These are phyloP conservation scores for Rubroboletus satanas DNA, from an alignment of 768 basidiomycete species.

Conservation along the genomic window DNA sequence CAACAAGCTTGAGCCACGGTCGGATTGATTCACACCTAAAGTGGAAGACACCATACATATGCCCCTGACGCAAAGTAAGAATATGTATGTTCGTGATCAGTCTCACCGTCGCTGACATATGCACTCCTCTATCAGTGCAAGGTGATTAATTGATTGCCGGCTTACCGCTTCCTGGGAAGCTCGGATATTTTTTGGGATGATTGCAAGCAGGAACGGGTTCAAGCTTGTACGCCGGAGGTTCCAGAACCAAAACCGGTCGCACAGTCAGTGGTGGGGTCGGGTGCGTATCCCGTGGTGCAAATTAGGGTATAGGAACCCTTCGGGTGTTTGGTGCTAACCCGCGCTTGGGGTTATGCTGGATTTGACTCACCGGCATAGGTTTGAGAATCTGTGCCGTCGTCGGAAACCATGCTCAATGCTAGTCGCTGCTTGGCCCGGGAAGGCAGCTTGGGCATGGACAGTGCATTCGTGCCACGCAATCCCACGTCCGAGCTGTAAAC, in stretches of 20 bases:
- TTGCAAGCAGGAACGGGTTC: background rate
- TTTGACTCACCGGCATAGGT: slow-evolving; percentile 90
- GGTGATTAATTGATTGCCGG: too few relatives aligned
- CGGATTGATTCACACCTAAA: too few relatives aligned
- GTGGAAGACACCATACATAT: too few relatives aligned
- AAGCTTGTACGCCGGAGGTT: slow-evolving; percentile 36
- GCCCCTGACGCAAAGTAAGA: too few relatives aligned
- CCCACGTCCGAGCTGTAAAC: background rate
- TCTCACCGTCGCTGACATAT: too few relatives aligned
- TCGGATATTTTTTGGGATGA: background rate
- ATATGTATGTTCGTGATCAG: too few relatives aligned
- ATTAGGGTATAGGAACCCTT: slow-evolving; percentile 22
- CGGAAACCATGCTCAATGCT: slow-evolving; percentile 48
- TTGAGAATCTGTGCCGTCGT: slow-evolving; percentile 75
- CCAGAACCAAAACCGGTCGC: slow-evolving; percentile 35
- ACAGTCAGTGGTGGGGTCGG: slow-evolving; percentile 18
- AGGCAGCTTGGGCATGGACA: background rate
- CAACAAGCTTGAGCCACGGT: too few relatives aligned
- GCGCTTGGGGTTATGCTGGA: slow-evolving; percentile 61
- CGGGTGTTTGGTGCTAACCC: slow-evolving; percentile 35
- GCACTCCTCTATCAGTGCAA: too few relatives aligned
- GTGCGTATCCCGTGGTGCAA: slow-evolving; percentile 29
- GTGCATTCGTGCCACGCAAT: background rate
- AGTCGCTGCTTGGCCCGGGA: background rate
- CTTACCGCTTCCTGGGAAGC: too few relatives aligned